Conservation (phyloP, 2,329 filamentous ascomycete species). For the Colletotrichum caudatum region DNA sequence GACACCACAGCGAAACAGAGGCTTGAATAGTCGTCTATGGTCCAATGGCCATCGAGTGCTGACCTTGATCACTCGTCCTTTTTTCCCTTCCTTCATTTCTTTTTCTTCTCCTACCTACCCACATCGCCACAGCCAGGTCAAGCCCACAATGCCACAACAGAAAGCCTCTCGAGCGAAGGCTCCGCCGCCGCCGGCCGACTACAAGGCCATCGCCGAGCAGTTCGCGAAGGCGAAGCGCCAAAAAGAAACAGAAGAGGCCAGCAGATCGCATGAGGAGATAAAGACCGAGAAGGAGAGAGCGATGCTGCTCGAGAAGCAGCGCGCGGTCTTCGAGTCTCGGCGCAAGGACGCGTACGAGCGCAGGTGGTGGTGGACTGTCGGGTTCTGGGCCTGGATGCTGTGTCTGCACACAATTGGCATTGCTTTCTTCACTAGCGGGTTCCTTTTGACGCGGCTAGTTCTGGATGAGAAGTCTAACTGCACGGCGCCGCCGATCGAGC, state of each 20-base stretch:
- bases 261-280: slow-evolving; percentile 43
- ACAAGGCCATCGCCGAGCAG: slow-evolving; percentile 65
- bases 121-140: background rate
- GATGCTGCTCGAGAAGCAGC: slow-evolving; percentile 58
- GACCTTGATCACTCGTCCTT: slow-evolving; percentile 29
- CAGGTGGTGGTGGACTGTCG: slow-evolving; percentile 69
- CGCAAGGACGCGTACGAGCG: slow-evolving; percentile 64
- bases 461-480: slow-evolving; percentile 82
- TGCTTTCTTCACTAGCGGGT: slow-evolving; percentile 93
- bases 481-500: slow-evolving; percentile 73
- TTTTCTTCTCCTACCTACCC: slow-evolving; percentile 14
- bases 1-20: slow-evolving; percentile 30
- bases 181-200: slow-evolving; percentile 54
- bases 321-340: slow-evolving; percentile 60
- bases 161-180: slow-evolving; percentile 32
- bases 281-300: slow-evolving; percentile 49
- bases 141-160: slow-evolving; percentile 38
- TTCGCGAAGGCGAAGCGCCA: slow-evolving; percentile 66
- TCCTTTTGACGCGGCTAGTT: slow-evolving; percentile 88
- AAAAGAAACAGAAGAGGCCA: slow-evolving; percentile 58
- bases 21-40: slow-evolving; percentile 27
- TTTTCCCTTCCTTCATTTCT: slow-evolving; percentile 19
- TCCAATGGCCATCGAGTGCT: slow-evolving; percentile 39
- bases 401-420: slow-evolving; percentile 84
- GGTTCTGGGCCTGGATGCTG: slow-evolving; percentile 78